Evolutionary conservation across 2,329 filamentous ascomycete species (phyloP), one percentile per base, ranked within the genome.

Genomic region (Colletotrichum zoysiae): DNA sequence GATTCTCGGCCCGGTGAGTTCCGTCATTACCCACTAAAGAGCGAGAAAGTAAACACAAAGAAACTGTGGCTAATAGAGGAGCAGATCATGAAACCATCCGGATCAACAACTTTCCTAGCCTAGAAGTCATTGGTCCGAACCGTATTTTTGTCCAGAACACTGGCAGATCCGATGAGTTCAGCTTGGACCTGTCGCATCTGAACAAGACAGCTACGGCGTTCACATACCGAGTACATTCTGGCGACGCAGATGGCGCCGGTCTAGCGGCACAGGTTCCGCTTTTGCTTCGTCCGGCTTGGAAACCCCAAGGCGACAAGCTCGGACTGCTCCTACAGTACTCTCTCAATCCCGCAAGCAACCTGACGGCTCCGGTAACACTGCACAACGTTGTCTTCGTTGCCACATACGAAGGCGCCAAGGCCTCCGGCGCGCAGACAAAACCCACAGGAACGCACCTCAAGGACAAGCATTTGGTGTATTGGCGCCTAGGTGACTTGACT

Each of bases 101-200:
- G 26, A 89, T 99, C 71, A 94, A 97, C 77, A 96, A 97, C 79
- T 97, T 97, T 79, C 83, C 91, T 12, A 88, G 89, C n/a, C 87
- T 99, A 7, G 96, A 98, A 77, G 95, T 94, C 77, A 95, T 99
- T 68, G 95, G 95, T 0, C 95, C 95, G 1, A 99, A 99, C 80
- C 94, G 94, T 55, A 93, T 95, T 69, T 97, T 98, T 82, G 91
- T 98, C 63, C 90, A 91, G 42, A 92, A 94, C 75, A 78, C 86
- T 1, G 89, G 92, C 12, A 90, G 88, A 70, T 88, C 92, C 4
- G 95, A 97, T 70, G 92, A 95, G 78, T 99, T 97, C 82, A 89
- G 85, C 0, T 84, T 99, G 42, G 89, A 95, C 73, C 83, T 96
- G 8, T 86, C 90, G 18, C 90, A 91, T 78, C 88, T 98, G 73